These are phyloP conservation scores for Mrakiaceae sp. DNA, from an alignment of 1,284 basidiomycete species.

Conservation along the genomic window DNA sequence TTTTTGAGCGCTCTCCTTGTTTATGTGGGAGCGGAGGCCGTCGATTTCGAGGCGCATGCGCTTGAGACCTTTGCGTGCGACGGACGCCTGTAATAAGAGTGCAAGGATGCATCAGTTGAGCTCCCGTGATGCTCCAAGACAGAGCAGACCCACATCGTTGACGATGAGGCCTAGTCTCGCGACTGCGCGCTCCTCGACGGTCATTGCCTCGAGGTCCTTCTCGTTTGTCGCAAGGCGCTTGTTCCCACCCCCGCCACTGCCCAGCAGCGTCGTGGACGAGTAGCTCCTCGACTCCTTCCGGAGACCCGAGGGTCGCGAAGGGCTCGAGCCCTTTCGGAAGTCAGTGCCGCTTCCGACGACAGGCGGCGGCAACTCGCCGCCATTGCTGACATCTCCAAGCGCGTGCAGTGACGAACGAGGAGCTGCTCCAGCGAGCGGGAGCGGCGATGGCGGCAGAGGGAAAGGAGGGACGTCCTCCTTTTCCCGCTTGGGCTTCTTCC, in stretches of 20 bases:
- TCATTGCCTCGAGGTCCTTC: conserved; percentile 21
- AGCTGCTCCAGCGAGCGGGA: background rate
- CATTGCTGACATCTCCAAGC: no score
- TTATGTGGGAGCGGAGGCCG: conserved; percentile 14
- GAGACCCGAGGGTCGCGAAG: no score
- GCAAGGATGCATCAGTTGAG: background rate
- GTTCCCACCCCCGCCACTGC: no score
- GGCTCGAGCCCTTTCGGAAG: no score
- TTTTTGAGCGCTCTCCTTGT: conserved; percentile 14
- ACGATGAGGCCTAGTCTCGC: conserved; percentile 46
- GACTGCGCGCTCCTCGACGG: conserved; percentile 40
- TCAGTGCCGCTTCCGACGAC: no score
- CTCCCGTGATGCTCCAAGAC: background rate
- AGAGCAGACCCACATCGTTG: conserved; percentile 47
- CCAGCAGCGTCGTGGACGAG: no score
- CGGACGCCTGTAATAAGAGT: conserved; percentile 46
- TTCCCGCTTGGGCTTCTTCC: conserved; percentile 10
- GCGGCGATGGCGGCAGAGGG: background rate
- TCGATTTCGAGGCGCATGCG: conserved; percentile 50
- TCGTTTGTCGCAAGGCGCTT: background rate
- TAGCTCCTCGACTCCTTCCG: no score
- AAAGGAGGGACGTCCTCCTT: background rate
- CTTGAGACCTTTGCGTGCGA: conserved; percentile 53
- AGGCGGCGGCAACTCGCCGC: no score
- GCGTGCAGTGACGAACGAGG: no score